These are phyloP conservation scores for Trichoderma sp. DNA, from an alignment of 2,329 filamentous ascomycete species.

Conservation along the genomic window DNA sequence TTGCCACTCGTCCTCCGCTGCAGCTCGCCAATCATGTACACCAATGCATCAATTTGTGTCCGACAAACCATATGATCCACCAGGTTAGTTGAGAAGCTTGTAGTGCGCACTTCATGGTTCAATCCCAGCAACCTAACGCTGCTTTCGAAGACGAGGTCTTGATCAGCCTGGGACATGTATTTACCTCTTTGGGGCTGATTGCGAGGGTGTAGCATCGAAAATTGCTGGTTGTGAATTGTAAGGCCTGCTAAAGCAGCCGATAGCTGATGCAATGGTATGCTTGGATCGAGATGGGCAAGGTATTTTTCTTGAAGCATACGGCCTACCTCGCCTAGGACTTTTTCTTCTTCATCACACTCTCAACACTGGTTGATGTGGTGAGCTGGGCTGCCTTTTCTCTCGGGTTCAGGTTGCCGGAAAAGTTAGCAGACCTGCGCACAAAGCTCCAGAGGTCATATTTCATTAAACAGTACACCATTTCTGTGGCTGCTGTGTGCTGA, in stretches of 20 bases:
- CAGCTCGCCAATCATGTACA: constrained; percentile 1
- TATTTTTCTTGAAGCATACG: constrained; percentile 1
- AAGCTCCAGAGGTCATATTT: constrained; percentile 41
- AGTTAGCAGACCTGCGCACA: neutral
- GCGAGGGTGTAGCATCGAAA: constrained; percentile 3
- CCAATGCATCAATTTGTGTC: neutral
- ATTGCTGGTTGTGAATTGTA: constrained; percentile 3
- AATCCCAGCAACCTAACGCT: neutral
- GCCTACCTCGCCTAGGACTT: neutral
- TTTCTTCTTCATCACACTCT: neutral
- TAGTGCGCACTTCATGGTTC: neutral
- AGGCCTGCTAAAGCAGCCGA: neutral
- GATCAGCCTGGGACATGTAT: neutral
- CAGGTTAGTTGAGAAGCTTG: neutral
- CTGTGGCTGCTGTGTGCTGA: constrained; percentile 57
- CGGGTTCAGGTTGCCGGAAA: neutral
- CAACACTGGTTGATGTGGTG: neutral
- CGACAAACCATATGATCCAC: constrained; percentile 1
- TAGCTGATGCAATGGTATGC: constrained; percentile 4
- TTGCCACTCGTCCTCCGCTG: neutral
- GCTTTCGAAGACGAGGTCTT: constrained; percentile 9
- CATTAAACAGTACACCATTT: constrained; percentile 61
- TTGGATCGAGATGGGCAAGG: constrained; percentile 1
- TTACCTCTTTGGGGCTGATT: neutral
- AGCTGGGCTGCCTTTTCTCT: constrained; percentile 2